A percentile compares a stretch with the other conserved stretches of the same genome.
phyloP scores from a whole-genome alignment of 78 protist species.

The Speleostelium caveatum region DNA sequence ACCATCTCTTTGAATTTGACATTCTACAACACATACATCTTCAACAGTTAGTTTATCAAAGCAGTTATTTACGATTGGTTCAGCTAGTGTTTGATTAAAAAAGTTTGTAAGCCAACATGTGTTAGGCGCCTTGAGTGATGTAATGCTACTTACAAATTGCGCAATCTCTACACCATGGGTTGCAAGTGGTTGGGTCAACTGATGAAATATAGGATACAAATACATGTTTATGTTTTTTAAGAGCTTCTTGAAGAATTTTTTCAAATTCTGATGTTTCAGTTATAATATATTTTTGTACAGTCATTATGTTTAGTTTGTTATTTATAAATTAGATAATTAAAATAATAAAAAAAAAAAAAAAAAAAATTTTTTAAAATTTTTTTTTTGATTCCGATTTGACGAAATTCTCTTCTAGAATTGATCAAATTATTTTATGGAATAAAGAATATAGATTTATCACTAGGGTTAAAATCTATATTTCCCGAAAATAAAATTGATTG shows the following conservation, averaged over 20 bases:
- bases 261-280: slow-evolving; percentile 23
- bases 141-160: slow-evolving; percentile 28
- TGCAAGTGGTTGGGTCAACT: slow-evolving; percentile 24
- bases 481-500: too few relatives aligned
- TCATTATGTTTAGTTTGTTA: neutral
- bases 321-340: too few relatives aligned
- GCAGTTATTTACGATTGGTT: slow-evolving; percentile 43
- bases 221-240: neutral
- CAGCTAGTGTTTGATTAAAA: slow-evolving; percentile 10
- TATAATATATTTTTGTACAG: slow-evolving; percentile 12
- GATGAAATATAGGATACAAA: slow-evolving; percentile 50
- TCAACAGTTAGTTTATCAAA: neutral
- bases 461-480: too few relatives aligned
- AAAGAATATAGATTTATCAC: too few relatives aligned
- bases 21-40: slow-evolving; percentile 15
- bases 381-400: too few relatives aligned
- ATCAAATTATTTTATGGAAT: too few relatives aligned
- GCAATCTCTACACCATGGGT: slow-evolving; percentile 68
- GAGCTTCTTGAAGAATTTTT: slow-evolving; percentile 5
- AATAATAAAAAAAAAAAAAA: too few relatives aligned
- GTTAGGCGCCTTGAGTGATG: too few relatives aligned
- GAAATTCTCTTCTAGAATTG: too few relatives aligned
- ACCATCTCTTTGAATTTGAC: slow-evolving; percentile 70
- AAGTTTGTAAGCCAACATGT: neutral
- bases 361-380: too few relatives aligned